These are phyloP conservation scores for Exophiala aquamarina DNA, from an alignment of 2,329 filamentous ascomycete species.

Conservation along the genomic window DNA sequence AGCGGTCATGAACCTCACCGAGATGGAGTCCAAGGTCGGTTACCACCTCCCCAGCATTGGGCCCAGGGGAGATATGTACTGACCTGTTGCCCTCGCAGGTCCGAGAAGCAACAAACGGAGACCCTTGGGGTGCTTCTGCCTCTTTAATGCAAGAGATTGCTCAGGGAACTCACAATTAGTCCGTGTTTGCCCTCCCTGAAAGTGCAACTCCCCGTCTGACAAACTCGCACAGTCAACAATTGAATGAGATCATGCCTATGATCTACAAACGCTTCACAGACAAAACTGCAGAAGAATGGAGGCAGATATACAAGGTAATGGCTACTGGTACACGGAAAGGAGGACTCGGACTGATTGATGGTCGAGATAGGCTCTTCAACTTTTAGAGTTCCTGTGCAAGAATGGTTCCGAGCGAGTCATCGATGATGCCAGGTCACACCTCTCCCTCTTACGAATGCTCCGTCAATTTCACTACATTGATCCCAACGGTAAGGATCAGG, in stretches of 20 bases:
- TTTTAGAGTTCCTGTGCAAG: slow-evolving; percentile 96
- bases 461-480: slow-evolving; percentile 98
- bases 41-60: slow-evolving; percentile 1
- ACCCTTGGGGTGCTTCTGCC: slow-evolving; percentile 88
- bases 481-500: slow-evolving; percentile 95
- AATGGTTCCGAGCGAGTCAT: slow-evolving; percentile 97
- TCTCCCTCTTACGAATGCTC: slow-evolving; percentile 96
- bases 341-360: not conserved
- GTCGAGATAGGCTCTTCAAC: slow-evolving; percentile 69
- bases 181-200: slow-evolving; percentile 39
- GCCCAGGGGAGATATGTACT: slow-evolving; percentile 18
- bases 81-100: slow-evolving; percentile 56
- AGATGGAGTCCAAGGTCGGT: slow-evolving; percentile 73
- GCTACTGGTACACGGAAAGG: slow-evolving; percentile 9
- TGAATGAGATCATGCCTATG: slow-evolving; percentile 99
- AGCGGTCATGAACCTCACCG: slow-evolving; percentile 98
- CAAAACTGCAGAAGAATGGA: slow-evolving; percentile 96
- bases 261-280: slow-evolving; percentile 99
- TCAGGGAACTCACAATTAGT: slow-evolving; percentile 98
- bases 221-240: slow-evolving; percentile 68
- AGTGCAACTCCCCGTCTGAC: slow-evolving; percentile 1
- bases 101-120: slow-evolving; percentile 97
- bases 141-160: slow-evolving; percentile 97
- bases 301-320: slow-evolving; percentile 95
- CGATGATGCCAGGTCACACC: slow-evolving; percentile 91